Base-by-base conservation (phyloP, 148 eudicot species). In the Polygonum maritimum region DNA sequence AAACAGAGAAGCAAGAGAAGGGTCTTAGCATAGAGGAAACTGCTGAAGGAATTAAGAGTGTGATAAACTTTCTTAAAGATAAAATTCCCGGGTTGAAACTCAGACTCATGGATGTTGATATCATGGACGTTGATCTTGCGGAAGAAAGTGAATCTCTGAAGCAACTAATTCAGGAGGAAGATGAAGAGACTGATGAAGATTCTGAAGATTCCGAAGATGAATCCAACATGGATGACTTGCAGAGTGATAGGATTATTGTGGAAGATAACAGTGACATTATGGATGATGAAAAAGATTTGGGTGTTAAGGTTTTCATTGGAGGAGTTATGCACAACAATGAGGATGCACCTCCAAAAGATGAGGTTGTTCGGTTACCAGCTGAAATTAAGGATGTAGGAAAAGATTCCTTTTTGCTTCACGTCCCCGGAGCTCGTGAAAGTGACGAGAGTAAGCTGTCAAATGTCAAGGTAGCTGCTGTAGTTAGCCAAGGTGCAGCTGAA, bases 11-110 rank as follows among this genome's bases (percentile, higher is more conserved):
- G 81, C 87, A 86, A 63, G 90, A 86, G 62, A 87, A 87, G 75
- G 83, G 83, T 76, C 80, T 88, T 74, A 88, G 82, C 81, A 82
- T 87, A 62, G 99, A 92, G 80, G 97, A 83, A 83, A 89, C 97
- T 65, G 99, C 91, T 82, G 98, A 95, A 69, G 98, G 99, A 76
- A 87, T 95, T 80, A 86, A 80, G 80, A 91, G 89, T 74, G 99
- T 92, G 75, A 81, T 96, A 77, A 96, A 92, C 81, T 96, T 91
- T 84, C 89, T 96, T n/a, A 96, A 89, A 87, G 96, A 91, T 70
- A 95, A 89, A 86, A 92, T 95, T 67, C 99, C 99, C 40, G 97
- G 90, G 71, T 80, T 95, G 75, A 95, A 92, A 78, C 80, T 95
- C 26, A 91, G 92, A 80, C 88, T 90, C 55, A 86, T 84, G 89